Evolutionary conservation across 768 basidiomycete genomes (phyloP).

Genomic region (Strobilomyces confusus): DNA sequence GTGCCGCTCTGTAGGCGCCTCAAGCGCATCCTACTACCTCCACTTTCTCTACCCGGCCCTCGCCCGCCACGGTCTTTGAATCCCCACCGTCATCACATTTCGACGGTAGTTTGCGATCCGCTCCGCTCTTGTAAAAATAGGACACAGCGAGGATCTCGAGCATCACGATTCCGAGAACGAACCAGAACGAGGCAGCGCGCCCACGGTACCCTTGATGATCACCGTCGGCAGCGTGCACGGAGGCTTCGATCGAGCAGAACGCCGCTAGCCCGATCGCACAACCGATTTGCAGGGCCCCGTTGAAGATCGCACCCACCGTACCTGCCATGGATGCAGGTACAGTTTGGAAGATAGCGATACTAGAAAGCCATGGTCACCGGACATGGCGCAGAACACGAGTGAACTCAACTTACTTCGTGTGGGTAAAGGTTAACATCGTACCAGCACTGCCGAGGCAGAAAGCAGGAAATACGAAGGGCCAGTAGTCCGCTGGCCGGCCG

Average conservation of each 20-base stretch:
- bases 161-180: slow-evolving; percentile 35
- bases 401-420: slow-evolving; percentile 40
- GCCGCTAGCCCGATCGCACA: slow-evolving; percentile 48
- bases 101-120: slow-evolving; percentile 8
- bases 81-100: neutral
- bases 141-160: slow-evolving; percentile 31
- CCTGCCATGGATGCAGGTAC: slow-evolving; percentile 48
- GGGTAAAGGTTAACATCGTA: slow-evolving; percentile 41
- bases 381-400: neutral
- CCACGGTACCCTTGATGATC: slow-evolving; percentile 35
- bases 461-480: slow-evolving; percentile 46
- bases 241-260: slow-evolving; percentile 45
- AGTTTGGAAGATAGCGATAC: slow-evolving; percentile 48
- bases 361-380: slow-evolving; percentile 15
- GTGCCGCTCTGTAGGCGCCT: neutral
- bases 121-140: slow-evolving; percentile 32
- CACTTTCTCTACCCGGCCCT: neutral
- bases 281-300: slow-evolving; percentile 50
- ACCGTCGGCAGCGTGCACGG: slow-evolving; percentile 35
- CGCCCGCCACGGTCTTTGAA: neutral
- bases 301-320: slow-evolving; percentile 54
- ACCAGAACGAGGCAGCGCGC: slow-evolving; percentile 44
- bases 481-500: slow-evolving; percentile 40
- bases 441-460: slow-evolving; percentile 47
- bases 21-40: neutral